These are phyloP conservation scores for Firmiana major DNA, from an alignment of 345 rosid species.

Conservation along the genomic window DNA sequence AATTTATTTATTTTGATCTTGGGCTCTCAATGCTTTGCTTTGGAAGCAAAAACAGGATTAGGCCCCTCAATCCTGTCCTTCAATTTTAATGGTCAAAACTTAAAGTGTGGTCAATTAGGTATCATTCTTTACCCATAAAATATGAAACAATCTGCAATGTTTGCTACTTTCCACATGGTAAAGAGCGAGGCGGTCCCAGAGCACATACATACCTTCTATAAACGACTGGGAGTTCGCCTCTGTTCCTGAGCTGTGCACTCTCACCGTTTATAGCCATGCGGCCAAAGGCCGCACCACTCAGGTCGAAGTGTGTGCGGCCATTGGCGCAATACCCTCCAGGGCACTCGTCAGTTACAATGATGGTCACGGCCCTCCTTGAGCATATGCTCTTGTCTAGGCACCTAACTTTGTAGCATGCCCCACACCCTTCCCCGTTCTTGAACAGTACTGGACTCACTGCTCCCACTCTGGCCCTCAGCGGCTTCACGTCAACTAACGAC, in stretches of 20 bases:
- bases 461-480: conserved; percentile 76
- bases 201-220: conserved; percentile 26
- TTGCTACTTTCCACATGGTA: not conserved
- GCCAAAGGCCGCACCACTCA: conserved; percentile 96
- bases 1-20: not conserved
- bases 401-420: conserved; percentile 82
- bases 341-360: conserved; percentile 88
- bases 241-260: conserved; percentile 53
- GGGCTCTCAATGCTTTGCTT: not conserved
- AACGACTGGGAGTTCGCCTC: conserved; percentile 62
- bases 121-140: too few species aligned
- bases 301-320: conserved; percentile 77
- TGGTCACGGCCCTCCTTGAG: conserved; percentile 73
- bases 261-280: conserved; percentile 80
- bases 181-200: not conserved
- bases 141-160: not conserved
- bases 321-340: conserved; percentile 63
- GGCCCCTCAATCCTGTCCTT: not conserved
- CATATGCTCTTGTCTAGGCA: conserved; percentile 75
- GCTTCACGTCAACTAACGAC: conserved; percentile 78
- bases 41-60: not conserved
- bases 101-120: too few species aligned
- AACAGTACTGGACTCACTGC: conserved; percentile 86
- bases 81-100: not conserved
- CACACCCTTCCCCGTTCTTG: conserved; percentile 88